phyloP scores from a whole-genome alignment of 208 protist genomes.

The Acanthamoeba healyi region DNA sequence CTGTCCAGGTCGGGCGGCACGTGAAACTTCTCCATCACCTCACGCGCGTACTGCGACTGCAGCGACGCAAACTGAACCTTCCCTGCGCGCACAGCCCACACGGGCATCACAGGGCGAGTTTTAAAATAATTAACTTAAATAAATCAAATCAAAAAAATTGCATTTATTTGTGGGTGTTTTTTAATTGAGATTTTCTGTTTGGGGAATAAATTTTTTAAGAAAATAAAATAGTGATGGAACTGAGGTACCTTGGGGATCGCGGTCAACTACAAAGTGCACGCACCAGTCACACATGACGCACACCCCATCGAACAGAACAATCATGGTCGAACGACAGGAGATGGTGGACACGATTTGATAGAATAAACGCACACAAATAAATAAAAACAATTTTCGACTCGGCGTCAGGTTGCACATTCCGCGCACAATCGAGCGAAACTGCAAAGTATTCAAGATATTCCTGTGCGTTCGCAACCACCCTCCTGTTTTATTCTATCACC shows the following conservation, averaged over 20 bases:
- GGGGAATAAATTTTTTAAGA: too few relatives aligned
- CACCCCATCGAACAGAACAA: constrained; percentile 58
- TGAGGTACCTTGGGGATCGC: not conserved
- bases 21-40: constrained; percentile 64
- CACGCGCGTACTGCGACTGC: constrained; percentile 20
- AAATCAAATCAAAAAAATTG: too few relatives aligned
- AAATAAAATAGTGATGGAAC: not conserved
- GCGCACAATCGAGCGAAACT: too few relatives aligned
- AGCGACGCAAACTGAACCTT: constrained; percentile 36
- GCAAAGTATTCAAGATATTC: too few relatives aligned
- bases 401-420: too few relatives aligned
- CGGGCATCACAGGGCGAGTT: not conserved
- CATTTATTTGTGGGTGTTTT: too few relatives aligned
- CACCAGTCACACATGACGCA: constrained; percentile 47
- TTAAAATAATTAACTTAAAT: not conserved
- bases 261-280: constrained; percentile 40
- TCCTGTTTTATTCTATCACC: too few relatives aligned
- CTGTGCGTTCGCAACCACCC: too few relatives aligned
- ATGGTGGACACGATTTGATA: too few relatives aligned
- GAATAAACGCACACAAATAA: not conserved
- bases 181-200: too few relatives aligned
- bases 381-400: too few relatives aligned
- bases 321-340: not conserved
- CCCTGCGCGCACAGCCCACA: not conserved
- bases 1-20: constrained; percentile 32